Evolutionary conservation across 257 asterid genomes (phyloP), one percentile per base, ranked within the genome.

Genomic region (Cruciata laevipes): DNA sequence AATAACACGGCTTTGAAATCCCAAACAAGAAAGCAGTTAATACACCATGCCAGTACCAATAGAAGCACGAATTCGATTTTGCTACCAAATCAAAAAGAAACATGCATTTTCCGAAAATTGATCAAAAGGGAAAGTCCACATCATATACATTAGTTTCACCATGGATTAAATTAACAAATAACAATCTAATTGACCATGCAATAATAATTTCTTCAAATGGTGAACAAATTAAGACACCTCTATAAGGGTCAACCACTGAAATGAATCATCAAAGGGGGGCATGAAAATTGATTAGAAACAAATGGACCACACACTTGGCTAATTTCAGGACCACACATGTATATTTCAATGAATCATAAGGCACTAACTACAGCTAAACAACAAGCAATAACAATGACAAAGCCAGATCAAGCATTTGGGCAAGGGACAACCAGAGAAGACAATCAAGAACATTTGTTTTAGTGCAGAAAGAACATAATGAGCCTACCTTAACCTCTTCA

Each of bases 401-500:
- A 0, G 60, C 65, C 62, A 61, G 53, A 67, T 35, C 52, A 67
- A 31, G 30, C 61, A 52, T 47, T 6, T 21, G 7, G 33, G 11
- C 64, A 59, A 10, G 33, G 44, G 20, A 47, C 55, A 37, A 47
- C n/a, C 33, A 32, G 9, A 31, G 20, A 31, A 13, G 18, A 27
- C 63, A 35, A 60, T 38, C 5, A n/a, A 31, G 40, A 33, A 62
- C 66, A 62, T 0, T 18, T 62, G 30, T 14, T 18, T 61, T 32
- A 18, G 4, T 13, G 11, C 16, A 3, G 0, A 18, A 33, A 60
- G 62, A 40, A 40, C 66, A 72, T 63, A 59, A 67, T 44, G 35
- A 62, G 12, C 49, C 68, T 80, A 94, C 99, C 99, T 90, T 94
- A 35, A 94, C 99, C 80, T 94, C 99, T 69, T 94, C 96, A 70